Conservation (phyloP, 495 filamentous ascomycete species). For the Apiosordaria backusii region DNA sequence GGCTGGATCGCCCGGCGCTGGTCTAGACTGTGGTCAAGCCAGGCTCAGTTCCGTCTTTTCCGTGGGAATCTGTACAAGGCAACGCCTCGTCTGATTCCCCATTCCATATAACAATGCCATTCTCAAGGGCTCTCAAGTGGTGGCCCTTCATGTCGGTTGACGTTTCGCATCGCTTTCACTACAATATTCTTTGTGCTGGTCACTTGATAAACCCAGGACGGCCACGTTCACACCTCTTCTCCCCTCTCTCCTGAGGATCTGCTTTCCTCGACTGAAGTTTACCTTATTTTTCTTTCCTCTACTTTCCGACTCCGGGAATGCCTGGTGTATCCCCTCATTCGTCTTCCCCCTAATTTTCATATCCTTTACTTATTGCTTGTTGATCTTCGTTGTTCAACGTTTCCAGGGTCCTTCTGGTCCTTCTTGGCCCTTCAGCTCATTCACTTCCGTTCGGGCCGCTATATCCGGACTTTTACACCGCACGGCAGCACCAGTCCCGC, state of each 20-base stretch:
- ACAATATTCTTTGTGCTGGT: neutral
- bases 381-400: conserved; percentile 6
- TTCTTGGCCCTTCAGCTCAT: neutral
- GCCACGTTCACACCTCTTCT: neutral
- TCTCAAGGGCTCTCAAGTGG: neutral
- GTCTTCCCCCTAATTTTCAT: neutral
- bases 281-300: conserved; percentile 3
- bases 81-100: neutral
- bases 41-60: conserved; percentile 8
- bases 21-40: conserved; percentile 1
- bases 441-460: conserved; percentile 1
- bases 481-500: conserved; percentile 12
- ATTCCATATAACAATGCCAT: neutral
- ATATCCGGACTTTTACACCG: neutral
- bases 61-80: neutral
- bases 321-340: conserved; percentile 15
- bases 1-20: neutral
- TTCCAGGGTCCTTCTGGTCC: neutral
- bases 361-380: neutral
- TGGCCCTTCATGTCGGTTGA: neutral
- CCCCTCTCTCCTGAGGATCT: neutral
- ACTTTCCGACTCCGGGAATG: conserved; percentile 7
- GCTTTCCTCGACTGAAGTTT: conserved; percentile 1
- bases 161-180: neutral
- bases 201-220: neutral